Evolutionary conservation across 176 grass and related monocot species (phyloP), one percentile per base, ranked within the genome.

Genomic region (Triticum monococcum): DNA sequence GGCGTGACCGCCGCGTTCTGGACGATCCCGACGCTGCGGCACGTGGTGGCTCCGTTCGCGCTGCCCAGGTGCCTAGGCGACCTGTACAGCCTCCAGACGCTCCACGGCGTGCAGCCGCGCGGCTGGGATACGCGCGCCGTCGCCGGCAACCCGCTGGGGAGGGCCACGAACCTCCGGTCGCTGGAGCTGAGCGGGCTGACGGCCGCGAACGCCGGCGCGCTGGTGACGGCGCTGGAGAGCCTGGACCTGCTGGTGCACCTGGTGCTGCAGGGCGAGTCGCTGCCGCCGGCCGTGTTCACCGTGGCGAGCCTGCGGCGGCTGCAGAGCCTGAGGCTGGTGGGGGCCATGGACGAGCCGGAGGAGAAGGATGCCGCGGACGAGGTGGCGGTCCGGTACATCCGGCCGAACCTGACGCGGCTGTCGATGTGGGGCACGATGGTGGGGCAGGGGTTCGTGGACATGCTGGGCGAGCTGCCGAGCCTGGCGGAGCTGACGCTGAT

Each of bases 181-280:
- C 77, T 82, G 60, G 83, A 88, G 41, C 63, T 92, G n/a, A 69
- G 18, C 30, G 79, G 85, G 43, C 80, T 92, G 12, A 79, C 69
- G 7, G 61, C 75, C n/a, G 36, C 64, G 2, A 84, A 92, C 63
- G 75, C 68, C 25, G 66, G 25, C 22, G 67, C 70, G 31, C 84
- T 92, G 9, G 32, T 70, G 11, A 4, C 40, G 3, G 84, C 88
- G 16, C 68, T 92, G 64, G 79, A 79, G 84, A 90, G 77, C 66
- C 78, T 92, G 2, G 91, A 90, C 62, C 72, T 87, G 38, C 88
- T 92, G 23, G 85, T 81, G 46, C 85, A 87, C 88, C 87, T 92
- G 26, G 18, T 3, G 33, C 80, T 90, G 64, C 38, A 12, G 20
- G 91, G 84, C 56, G 84, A 92, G 31, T 75, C 66, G 6, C 74